Evolutionary conservation across 2,329 filamentous ascomycete species (phyloP).

Genomic region (Aphanocladium album): DNA sequence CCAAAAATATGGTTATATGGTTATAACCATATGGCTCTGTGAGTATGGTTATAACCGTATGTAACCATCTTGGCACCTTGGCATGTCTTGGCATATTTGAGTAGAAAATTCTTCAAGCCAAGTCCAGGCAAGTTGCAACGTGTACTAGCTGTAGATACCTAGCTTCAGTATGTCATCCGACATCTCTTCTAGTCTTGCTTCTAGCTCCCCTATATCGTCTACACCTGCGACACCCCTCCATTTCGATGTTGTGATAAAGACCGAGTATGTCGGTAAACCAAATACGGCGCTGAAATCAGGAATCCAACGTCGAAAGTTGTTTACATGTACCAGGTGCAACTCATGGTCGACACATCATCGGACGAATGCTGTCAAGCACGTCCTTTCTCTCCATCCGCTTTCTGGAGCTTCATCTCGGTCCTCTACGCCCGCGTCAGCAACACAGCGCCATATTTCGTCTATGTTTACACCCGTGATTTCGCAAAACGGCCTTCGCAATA

Average conservation of each 20-base stretch:
- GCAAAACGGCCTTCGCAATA: not conserved
- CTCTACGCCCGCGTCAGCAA: not conserved
- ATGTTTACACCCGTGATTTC: not conserved
- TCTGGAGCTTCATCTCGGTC: not conserved
- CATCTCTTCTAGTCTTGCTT: not conserved
- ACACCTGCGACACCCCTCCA: not conserved
- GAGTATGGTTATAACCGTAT: not conserved
- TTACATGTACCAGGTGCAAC: not conserved
- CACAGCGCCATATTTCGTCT: not conserved
- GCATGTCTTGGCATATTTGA: not conserved
- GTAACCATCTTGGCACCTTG: not conserved
- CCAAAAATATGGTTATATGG: not conserved
- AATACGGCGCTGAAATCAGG: not conserved
- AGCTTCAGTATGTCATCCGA: not conserved
- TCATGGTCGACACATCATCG: not conserved
- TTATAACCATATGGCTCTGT: not conserved
- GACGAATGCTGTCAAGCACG: not conserved
- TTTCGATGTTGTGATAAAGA: not conserved
- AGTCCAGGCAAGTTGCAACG: not conserved
- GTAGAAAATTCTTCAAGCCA: not conserved
- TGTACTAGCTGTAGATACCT: not conserved
- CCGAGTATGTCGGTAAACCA: not conserved
- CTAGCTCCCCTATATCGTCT: not conserved
- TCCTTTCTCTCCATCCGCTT: not conserved
- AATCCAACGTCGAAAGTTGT: not conserved